Conservation (phyloP, 352 stramenopile species). For the Aphanomyces astaci region DNA sequence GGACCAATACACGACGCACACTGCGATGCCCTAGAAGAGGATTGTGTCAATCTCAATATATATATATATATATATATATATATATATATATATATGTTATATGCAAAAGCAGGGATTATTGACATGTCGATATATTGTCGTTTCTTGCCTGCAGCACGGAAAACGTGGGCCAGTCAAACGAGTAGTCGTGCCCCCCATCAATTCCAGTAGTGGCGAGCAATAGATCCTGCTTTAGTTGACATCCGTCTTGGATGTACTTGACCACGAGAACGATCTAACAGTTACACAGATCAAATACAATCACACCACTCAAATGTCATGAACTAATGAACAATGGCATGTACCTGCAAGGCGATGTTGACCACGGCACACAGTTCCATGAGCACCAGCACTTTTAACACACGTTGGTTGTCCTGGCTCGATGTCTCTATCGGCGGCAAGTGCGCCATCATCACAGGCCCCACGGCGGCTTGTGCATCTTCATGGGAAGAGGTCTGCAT, state of each 20-base stretch:
- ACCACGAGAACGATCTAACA: not conserved
- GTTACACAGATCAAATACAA: no score
- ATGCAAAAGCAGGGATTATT: not conserved
- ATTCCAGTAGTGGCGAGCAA: not conserved
- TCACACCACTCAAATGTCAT: no score
- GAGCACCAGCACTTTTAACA: not conserved
- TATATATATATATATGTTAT: no score
- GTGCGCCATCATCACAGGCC: no score
- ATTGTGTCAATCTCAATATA: no score
- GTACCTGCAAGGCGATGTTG: not conserved
- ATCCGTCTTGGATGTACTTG: not conserved
- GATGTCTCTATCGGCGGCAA: no score
- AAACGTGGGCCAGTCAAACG: not conserved
- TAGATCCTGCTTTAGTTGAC: not conserved
- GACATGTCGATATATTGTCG: not conserved
- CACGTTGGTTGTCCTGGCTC: not conserved
- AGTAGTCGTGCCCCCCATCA: not conserved
- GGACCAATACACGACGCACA: slow-evolving; percentile 15
- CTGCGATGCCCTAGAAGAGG: no score
- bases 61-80: no score
- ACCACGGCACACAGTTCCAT: not conserved
- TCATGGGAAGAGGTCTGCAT: no score
- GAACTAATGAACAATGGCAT: no score
- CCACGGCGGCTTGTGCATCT: no score
- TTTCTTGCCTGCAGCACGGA: not conserved